Base-by-base conservation (phyloP, 2,329 filamentous ascomycete genomes). In the Hypomyces rosellus region DNA sequence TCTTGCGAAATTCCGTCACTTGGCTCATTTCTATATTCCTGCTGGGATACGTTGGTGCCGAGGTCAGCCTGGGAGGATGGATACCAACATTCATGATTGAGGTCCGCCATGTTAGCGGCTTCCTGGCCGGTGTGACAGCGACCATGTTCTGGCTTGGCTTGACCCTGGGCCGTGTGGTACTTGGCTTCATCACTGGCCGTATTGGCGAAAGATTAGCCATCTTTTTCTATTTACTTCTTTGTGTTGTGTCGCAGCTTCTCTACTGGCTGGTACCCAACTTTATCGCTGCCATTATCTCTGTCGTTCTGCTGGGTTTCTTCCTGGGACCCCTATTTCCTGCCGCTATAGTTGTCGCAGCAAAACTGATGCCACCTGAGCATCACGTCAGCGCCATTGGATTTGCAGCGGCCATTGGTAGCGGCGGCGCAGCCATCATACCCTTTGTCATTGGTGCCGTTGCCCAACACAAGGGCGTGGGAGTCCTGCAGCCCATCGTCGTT, bases 111-210 rank as follows among this genome's bases (percentile, higher is more conserved):
- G 88, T 84, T 3, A 76, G 74, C 20, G 72, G 81, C 0, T 92
- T 93, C 61, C 76, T 82, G 2, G 84, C 85, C 34, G 89, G 89
- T 3, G 81, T 93, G 70, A 82, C 81, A 0, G 84, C 83, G 0
- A 92, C 88, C 0, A 84, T 88, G 0, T 95, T 92, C 69, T 95
- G 89, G 89, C 77, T 89, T 40, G 89, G 89, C 0, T 75, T 95
- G 55, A 91, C 88, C 0, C 65, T 89, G 0, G 89, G 89, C 0
- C 74, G 89, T 1, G 71, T 93, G 3, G 64, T 84, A 0, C 68
- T 95, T 14, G 88, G 88, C 0, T 93, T 95, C 57, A 72, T 91
- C 3, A 93, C 89, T 1, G 82, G 84, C 2, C 72, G 77, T 2
- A 71, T 89, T 18, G 88, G 88, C 0, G 89, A 92, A 69, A 88